These are phyloP conservation scores for Russula olivacea DNA, from an alignment of 768 basidiomycete species.

Conservation along the genomic window DNA sequence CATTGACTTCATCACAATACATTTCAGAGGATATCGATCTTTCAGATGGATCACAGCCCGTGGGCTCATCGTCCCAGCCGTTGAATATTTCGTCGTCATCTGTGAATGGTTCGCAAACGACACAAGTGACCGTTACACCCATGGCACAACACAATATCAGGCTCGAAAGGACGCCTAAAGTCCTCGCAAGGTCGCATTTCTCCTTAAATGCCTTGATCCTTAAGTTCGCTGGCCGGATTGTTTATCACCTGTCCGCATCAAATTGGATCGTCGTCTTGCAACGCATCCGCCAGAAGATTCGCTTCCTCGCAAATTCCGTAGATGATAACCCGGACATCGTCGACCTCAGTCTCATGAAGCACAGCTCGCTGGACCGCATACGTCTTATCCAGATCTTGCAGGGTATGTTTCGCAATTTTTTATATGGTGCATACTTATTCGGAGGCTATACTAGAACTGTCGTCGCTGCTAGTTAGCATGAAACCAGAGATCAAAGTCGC, in stretches of 20 bases:
- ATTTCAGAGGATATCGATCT: slow-evolving; percentile 19
- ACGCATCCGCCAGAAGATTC: slow-evolving; percentile 64
- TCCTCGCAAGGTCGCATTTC: slow-evolving; percentile 47
- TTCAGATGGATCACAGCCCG: not conserved
- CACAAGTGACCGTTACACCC: slow-evolving; percentile 26
- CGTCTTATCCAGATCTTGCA: slow-evolving; percentile 68
- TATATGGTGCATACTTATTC: slow-evolving; percentile 4
- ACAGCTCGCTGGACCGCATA: slow-evolving; percentile 64
- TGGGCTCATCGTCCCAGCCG: slow-evolving; percentile 6
- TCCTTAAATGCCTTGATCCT: slow-evolving; percentile 58
- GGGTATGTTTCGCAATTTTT: slow-evolving; percentile 37
- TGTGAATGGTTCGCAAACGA: slow-evolving; percentile 24
- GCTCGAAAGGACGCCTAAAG: slow-evolving; percentile 61
- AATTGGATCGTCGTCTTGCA: slow-evolving; percentile 79
- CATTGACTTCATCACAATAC: slow-evolving; percentile 25
- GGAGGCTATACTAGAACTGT: slow-evolving; percentile 49
- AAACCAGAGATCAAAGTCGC: slow-evolving; percentile 64
- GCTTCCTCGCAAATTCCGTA: slow-evolving; percentile 47
- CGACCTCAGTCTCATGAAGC: slow-evolving; percentile 73
- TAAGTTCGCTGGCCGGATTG: slow-evolving; percentile 69
- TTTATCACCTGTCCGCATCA: slow-evolving; percentile 81
- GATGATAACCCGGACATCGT: slow-evolving; percentile 60
- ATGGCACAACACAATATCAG: slow-evolving; percentile 29
- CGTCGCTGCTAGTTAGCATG: slow-evolving; percentile 79
- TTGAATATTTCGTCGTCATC: slow-evolving; percentile 19